Percentiles rank a stretch among this genome's conserved stretches.
Conservation (phyloP, 495 filamentous ascomycete genomes). For the Penicillium mononematosum region DNA sequence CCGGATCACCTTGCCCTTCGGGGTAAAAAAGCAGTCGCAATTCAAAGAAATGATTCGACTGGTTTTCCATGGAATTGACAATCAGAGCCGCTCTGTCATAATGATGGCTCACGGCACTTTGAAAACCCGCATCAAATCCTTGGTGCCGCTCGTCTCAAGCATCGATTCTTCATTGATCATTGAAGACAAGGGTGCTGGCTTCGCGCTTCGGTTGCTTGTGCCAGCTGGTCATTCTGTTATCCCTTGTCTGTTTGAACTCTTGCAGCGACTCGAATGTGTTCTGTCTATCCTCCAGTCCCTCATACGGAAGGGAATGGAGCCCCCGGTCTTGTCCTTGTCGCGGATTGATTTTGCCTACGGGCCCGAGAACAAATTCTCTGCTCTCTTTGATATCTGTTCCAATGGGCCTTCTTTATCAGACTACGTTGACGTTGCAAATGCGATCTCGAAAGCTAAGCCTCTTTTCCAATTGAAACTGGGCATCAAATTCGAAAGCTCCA, state of each 20-base stretch:
- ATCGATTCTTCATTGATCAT: slow-evolving; percentile 36
- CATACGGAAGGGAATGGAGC: slow-evolving; percentile 35
- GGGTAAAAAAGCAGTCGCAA: slow-evolving; percentile 29
- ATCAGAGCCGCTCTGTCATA: slow-evolving; percentile 31
- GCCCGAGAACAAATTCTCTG: slow-evolving; percentile 27
- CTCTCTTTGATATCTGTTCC: slow-evolving; percentile 33
- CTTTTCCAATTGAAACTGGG: slow-evolving; percentile 35
- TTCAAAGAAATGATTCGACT: slow-evolving; percentile 41
- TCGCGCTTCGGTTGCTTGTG: slow-evolving; percentile 43
- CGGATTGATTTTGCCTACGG: slow-evolving; percentile 42
- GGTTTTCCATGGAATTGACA: slow-evolving; percentile 44
- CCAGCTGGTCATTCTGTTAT: slow-evolving; percentile 40
- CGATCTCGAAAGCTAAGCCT: slow-evolving; percentile 25
- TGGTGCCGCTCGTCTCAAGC: slow-evolving; percentile 29
- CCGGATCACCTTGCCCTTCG: slow-evolving; percentile 31
- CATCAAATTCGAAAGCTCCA: slow-evolving; percentile 56
- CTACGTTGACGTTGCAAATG: slow-evolving; percentile 25
- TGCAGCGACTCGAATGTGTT: slow-evolving; percentile 45
- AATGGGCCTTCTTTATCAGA: slow-evolving; percentile 18
- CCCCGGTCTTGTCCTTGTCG: slow-evolving; percentile 36
- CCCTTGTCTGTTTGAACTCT: slow-evolving; percentile 34
- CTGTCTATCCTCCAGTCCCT: slow-evolving; percentile 43
- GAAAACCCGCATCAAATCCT: slow-evolving; percentile 24
- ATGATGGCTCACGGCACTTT: slow-evolving; percentile 43
- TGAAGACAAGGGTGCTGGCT: slow-evolving; percentile 34